Evolutionary conservation across 805 yeast genomes (phyloP), one percentile per base, ranked within the genome.

Genomic region (Torulaspora delbrueckii): DNA sequence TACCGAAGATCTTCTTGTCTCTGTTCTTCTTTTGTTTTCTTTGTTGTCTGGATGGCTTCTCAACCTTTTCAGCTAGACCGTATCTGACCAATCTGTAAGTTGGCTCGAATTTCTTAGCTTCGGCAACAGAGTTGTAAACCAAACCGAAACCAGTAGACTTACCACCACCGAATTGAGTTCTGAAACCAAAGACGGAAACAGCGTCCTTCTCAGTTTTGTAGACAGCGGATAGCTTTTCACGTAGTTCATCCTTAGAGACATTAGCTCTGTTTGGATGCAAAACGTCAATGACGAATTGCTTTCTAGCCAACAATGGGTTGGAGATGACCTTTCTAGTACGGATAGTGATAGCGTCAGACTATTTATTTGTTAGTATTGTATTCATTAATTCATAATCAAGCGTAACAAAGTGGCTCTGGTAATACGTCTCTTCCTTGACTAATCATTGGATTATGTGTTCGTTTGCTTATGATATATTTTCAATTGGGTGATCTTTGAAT

Each of bases 11-110:
- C 86, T 93, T 93, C 89, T 85, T 84, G 71, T 86, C 96, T 82
- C 97, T 89, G 96, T 93, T 93, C 90, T 93, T 91, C 89, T 86
- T 88, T 82, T 91, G 98, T 79, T 93, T 93, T 84, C 99, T 88
- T 82, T 93, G 99, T 81, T 90, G 96, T 89, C 98, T 90, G 68
- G 97, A 88, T 67, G 96, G 80, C 82, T 88, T 89, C 77, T 91
- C 97, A 69, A 84, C 90, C 84, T 87, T 89, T 66, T 78, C 79
- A 71, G 96, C 97, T 72, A 90, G 82, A 70, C 98, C 98, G 82
- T 87, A 86, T 86, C 99, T 90, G 67, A 93, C 96, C 72, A 88
- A 87, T 80, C 99, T 90, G 95, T 93, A 93, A 63, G 88, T 72
- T 79, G 99, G 99, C 82, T 93, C 99, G 75, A 93, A 91, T 77